These are phyloP conservation scores for Plasmopara muralis DNA, from an alignment of 352 stramenopile genomes.

Conservation along the genomic window DNA sequence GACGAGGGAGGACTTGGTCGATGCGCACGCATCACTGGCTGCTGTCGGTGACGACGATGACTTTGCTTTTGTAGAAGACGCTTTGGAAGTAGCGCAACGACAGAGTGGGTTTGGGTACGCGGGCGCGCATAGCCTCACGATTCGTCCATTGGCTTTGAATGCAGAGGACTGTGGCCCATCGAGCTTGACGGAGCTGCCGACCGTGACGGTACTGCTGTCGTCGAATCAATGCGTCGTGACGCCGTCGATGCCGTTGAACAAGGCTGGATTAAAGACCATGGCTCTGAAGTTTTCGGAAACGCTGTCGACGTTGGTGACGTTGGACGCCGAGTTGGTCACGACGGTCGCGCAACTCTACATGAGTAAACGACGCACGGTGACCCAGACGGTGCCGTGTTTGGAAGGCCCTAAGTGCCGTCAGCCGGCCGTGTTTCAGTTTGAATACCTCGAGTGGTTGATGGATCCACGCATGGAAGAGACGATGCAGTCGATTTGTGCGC, in stretches of 20 bases:
- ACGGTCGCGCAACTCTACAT: constrained; percentile 70
- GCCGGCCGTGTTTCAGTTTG: constrained; percentile 65
- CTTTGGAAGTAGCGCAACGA: constrained; percentile 41
- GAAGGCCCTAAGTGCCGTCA: constrained; percentile 67
- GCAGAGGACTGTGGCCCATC: constrained; percentile 36
- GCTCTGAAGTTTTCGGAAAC: constrained; percentile 81
- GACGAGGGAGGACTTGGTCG: too few species aligned
- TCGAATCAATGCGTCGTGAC: constrained; percentile 48
- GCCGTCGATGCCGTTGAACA: constrained; percentile 56
- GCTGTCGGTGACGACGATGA: constrained; percentile 49
- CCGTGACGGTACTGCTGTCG: constrained; percentile 37
- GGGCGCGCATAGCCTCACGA: constrained; percentile 30
- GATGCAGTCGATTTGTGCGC: constrained; percentile 53
- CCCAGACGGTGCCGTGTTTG: constrained; percentile 55
- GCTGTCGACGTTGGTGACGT: constrained; percentile 61
- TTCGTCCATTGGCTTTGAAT: constrained; percentile 42
- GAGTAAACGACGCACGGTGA: constrained; percentile 66
- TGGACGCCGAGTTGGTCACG: constrained; percentile 73
- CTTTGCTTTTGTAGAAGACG: constrained; percentile 78
- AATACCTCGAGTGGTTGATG: constrained; percentile 80
- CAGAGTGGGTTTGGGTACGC: constrained; percentile 58
- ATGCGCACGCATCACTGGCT: constrained; percentile 8
- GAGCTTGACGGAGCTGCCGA: constrained; percentile 50
- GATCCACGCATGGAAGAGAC: constrained; percentile 61
- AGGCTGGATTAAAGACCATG: constrained; percentile 50